These are phyloP conservation scores for Pleurozium schreberi DNA, from an alignment of 225 moss, liverwort and hornwort species.

Conservation along the genomic window DNA sequence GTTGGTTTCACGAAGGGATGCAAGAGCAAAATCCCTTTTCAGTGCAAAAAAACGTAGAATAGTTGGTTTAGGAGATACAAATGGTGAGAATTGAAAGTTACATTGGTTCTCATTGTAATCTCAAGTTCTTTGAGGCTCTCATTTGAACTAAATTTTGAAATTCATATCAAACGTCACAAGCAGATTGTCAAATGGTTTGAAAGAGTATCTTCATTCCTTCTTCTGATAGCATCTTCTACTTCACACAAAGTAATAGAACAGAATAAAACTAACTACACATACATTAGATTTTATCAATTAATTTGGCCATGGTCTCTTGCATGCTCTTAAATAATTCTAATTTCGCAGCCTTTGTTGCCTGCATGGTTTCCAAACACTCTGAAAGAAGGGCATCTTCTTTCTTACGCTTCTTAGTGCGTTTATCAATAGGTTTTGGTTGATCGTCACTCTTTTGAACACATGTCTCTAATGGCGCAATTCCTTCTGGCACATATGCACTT, in stretches of 20 bases:
- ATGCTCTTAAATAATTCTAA: not conserved
- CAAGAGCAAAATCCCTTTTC: not conserved
- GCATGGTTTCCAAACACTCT: not conserved
- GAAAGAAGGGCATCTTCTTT: not conserved
- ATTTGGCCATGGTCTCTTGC: not conserved
- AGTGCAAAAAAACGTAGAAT: not conserved
- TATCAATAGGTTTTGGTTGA: not conserved
- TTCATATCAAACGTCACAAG: not conserved
- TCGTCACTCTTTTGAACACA: too few species aligned
- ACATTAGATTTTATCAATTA: not conserved
- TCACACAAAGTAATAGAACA: not conserved
- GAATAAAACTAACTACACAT: not conserved
- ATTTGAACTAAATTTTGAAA: not conserved
- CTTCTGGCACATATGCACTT: not conserved
- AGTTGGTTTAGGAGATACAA: rapidly evolving
- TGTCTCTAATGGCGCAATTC: not conserved
- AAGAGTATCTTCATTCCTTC: not conserved
- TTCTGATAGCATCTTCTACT: not conserved
- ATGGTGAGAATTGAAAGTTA: not conserved
- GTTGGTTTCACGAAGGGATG: not conserved
- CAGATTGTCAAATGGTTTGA: not conserved
- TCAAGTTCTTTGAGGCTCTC: not conserved
- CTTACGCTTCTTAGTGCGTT: not conserved
- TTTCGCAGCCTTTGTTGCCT: not conserved
- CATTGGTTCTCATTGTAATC: not conserved